Percentiles rank a stretch among this genome's conserved stretches.
Conservation (phyloP, 768 basidiomycete genomes). For the Astraeus odoratus region DNA sequence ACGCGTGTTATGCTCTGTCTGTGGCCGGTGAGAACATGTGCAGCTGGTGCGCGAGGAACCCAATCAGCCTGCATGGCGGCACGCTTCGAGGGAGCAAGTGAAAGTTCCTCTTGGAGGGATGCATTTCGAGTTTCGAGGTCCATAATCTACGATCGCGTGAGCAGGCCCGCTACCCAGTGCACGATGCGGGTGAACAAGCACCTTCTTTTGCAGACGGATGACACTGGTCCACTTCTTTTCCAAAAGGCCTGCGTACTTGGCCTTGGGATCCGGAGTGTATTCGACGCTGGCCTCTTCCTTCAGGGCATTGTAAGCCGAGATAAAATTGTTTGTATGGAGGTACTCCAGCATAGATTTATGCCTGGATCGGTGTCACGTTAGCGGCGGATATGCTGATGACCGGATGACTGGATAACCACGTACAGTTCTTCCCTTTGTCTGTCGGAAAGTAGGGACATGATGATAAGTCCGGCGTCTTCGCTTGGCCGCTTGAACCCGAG, state of each 20-base stretch:
- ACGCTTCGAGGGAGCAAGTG: slow-evolving; percentile 41
- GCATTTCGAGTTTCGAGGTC: slow-evolving; percentile 84
- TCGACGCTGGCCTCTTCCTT: slow-evolving; percentile 49
- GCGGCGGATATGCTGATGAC: slow-evolving; percentile 7
- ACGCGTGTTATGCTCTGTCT: slow-evolving; percentile 70
- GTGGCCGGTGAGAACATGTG: slow-evolving; percentile 72
- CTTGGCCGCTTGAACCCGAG: slow-evolving; percentile 4
- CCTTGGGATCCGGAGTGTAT: slow-evolving; percentile 78
- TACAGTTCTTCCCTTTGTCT: slow-evolving; percentile 43
- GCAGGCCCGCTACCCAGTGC: slow-evolving; percentile 3
- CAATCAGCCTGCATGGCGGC: slow-evolving; percentile 71
- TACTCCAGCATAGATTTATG: slow-evolving; percentile 81
- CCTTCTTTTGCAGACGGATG: slow-evolving; percentile 94
- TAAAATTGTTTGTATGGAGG: slow-evolving; percentile 59
- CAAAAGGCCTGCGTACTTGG: slow-evolving; percentile 78
- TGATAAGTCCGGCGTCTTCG: slow-evolving; percentile 13
- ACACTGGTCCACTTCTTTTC: slow-evolving; percentile 99
- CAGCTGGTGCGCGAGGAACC: slow-evolving; percentile 81
- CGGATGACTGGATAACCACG: slow-evolving; percentile 16
- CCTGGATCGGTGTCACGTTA: slow-evolving; percentile 31
- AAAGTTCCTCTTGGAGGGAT: slow-evolving; percentile 66
- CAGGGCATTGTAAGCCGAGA: slow-evolving; percentile 52
- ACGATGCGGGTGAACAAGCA: slow-evolving; percentile 22
- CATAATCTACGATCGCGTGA: slow-evolving; percentile 62
- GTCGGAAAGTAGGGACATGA: slow-evolving; percentile 41